Percentiles rank a stretch among this genome's conserved stretches.
These are phyloP conservation scores for Arctostaphylos glauca DNA, from an alignment of 148 eudicot genomes.

Conservation along the genomic window DNA sequence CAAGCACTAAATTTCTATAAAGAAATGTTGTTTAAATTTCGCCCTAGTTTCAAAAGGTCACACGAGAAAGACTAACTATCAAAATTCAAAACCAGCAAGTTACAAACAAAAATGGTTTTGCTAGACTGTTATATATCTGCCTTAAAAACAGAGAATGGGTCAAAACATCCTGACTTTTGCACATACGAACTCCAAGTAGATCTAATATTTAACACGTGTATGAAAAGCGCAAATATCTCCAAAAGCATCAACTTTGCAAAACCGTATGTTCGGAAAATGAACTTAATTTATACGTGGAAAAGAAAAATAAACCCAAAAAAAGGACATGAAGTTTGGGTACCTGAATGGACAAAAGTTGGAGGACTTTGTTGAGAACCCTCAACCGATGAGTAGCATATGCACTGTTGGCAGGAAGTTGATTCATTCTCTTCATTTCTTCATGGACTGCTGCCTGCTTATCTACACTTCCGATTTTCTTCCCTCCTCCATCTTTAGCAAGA, in stretches of 20 bases:
- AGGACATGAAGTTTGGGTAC: constrained; percentile 24
- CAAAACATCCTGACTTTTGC: no score
- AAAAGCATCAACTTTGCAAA: neutral
- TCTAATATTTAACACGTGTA: no score
- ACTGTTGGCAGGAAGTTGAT: constrained; percentile 67
- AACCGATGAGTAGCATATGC: constrained; percentile 70
- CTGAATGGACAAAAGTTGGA: constrained; percentile 75
- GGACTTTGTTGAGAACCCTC: constrained; percentile 70
- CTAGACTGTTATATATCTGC: no score
- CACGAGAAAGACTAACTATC: no score
- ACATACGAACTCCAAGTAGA: no score
- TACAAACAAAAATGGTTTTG: no score
- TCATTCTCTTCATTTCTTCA: constrained; percentile 67
- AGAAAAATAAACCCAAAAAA: neutral
- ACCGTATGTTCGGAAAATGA: neutral
- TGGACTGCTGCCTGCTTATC: constrained; percentile 56
- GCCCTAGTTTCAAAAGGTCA: no score
- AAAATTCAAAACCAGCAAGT: no score
- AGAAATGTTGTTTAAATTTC: no score
- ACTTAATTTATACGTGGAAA: neutral
- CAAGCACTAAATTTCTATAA: no score
- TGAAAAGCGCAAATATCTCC: no score
- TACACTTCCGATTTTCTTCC: constrained; percentile 27
- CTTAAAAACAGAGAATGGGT: no score
- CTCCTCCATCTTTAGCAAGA: constrained; percentile 27